Conservation (phyloP, 345 rosid species). For the Cardiospermum halicacabum region DNA sequence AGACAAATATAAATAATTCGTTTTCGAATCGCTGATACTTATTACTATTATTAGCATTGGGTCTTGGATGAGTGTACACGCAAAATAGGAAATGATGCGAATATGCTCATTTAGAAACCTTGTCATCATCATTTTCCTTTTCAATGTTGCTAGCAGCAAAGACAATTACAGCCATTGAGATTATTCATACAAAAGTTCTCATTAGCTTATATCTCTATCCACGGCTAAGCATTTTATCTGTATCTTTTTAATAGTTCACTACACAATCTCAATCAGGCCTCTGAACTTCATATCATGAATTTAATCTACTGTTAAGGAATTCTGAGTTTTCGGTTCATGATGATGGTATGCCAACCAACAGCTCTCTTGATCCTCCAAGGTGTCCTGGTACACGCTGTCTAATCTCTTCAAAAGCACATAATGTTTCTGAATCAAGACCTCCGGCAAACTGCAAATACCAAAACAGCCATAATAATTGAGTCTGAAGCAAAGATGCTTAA, state of each 20-base stretch:
- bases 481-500: neutral
- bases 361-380: conserved; percentile 37
- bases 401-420: conserved; percentile 80
- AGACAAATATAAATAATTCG: too few species aligned
- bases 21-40: too few species aligned
- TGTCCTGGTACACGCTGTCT: conserved; percentile 55
- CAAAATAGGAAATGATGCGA: too few species aligned
- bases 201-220: neutral
- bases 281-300: neutral
- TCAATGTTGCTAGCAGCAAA: neutral
- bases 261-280: neutral
- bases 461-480: neutral
- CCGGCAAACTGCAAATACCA: conserved; percentile 61
- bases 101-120: too few species aligned
- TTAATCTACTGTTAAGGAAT: neutral
- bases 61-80: too few species aligned
- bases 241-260: too few species aligned
- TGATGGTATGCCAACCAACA: conserved; percentile 50
- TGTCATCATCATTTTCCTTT: too few species aligned
- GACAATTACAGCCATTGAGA: neutral
- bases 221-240: too few species aligned
- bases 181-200: neutral
- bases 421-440: conserved; percentile 80
- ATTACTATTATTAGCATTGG: too few species aligned
- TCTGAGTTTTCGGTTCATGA: conserved; percentile 12